These are phyloP conservation scores for Limnomonas spitsbergensis DNA, from an alignment of 139 green algal species.

Conservation along the genomic window DNA sequence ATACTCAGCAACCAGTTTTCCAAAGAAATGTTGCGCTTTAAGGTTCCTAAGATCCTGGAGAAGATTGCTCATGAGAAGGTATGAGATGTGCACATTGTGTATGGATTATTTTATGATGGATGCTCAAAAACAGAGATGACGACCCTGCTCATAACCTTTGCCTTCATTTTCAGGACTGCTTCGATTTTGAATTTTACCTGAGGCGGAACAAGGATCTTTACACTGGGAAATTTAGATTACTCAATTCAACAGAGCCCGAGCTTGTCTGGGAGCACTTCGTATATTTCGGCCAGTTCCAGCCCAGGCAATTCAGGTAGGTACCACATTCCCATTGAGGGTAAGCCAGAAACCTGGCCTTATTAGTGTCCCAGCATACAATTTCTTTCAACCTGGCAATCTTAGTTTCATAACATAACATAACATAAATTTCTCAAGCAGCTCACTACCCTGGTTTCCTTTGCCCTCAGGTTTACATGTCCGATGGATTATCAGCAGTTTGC, in stretches of 20 bases:
- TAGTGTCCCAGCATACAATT: background rate
- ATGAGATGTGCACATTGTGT: too few relatives aligned
- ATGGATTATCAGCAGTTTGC: constrained; percentile 17
- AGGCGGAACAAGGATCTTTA: background rate
- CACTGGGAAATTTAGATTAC: background rate
- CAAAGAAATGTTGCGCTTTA: constrained; percentile 1
- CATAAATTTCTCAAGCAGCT: background rate
- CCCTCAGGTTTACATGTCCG: constrained; percentile 5
- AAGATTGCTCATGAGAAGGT: constrained; percentile 11
- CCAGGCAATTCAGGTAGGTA: constrained; percentile 12
- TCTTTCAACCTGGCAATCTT: background rate
- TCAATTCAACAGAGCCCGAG: background rate
- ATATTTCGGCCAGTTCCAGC: constrained; percentile 28
- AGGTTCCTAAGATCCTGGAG: constrained; percentile 33
- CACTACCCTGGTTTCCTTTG: background rate
- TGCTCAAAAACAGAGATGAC: too few relatives aligned
- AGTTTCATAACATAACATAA: background rate
- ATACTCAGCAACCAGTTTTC: background rate
- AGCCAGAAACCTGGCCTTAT: background rate
- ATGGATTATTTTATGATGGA: too few relatives aligned
- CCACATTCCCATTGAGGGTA: background rate
- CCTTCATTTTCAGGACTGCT: too few relatives aligned
- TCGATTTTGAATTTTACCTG: constrained; percentile 12
- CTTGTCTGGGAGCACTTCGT: constrained; percentile 17
- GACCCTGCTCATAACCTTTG: too few relatives aligned